Evolutionary conservation across 163 green algal genomes (phyloP).

Genomic region (Scenedesmus sp.): DNA sequence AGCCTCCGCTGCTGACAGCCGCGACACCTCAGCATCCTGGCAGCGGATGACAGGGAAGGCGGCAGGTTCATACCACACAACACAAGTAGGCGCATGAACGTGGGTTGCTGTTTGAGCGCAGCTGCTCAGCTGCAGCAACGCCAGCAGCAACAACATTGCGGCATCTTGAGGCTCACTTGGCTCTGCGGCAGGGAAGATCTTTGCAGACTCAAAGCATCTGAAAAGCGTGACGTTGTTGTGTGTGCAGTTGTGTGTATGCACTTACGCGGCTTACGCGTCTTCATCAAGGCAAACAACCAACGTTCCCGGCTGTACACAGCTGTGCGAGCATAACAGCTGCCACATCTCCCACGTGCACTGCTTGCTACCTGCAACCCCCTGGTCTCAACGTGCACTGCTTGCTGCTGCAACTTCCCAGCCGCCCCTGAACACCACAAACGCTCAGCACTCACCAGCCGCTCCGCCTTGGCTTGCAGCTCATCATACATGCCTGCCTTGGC

Average conservation of each 20-base stretch:
- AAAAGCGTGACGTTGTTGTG: too few relatives aligned
- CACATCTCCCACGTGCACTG: too few relatives aligned
- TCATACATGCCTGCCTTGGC: slow-evolving; percentile 73
- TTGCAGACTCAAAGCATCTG: too few relatives aligned
- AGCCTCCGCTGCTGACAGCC: slow-evolving; percentile 34
- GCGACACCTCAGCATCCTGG: slow-evolving; percentile 40
- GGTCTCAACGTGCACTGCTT: background rate
- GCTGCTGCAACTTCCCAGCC: slow-evolving; percentile 11
- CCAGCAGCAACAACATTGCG: background rate
- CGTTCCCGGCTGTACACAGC: too few relatives aligned
- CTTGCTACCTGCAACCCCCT: too few relatives aligned
- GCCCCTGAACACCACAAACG: background rate
- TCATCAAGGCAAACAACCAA: too few relatives aligned
- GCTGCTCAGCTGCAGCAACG: background rate
- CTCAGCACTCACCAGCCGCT: slow-evolving; percentile 44
- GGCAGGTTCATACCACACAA: background rate
- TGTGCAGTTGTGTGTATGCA: too few relatives aligned
- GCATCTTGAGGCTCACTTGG: background rate
- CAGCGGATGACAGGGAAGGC: background rate
- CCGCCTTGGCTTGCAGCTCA: slow-evolving; percentile 58
- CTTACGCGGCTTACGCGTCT: too few relatives aligned
- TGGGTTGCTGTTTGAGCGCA: background rate
- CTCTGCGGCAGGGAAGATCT: too few relatives aligned
- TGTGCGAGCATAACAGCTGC: too few relatives aligned
- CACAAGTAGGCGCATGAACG: background rate